Evolutionary conservation across 805 yeast species (phyloP), one percentile per base, ranked within the genome.

Genomic region (Candida arabinofermentans): DNA sequence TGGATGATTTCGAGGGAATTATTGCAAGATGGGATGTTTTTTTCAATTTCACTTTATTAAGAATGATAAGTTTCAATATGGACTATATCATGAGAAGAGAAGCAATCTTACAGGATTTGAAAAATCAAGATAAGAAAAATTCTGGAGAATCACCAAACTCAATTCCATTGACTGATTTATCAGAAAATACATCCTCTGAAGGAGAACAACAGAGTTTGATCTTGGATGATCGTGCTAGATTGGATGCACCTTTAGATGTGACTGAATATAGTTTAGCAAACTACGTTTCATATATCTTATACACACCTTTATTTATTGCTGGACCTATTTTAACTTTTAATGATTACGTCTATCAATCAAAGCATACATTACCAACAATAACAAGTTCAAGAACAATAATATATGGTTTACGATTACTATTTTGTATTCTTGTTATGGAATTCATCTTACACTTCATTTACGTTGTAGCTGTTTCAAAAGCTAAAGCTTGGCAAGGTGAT

Each of bases 251-350:
- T 5, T 70, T 83, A 35, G 80, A 79, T 1, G 40, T 79, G 0
- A 52, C 64, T 2, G 86, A 81, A 34, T 93, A 89, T 63, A 70
- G 69, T 24, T 51, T 79, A n/a, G 39, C 62, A 33, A 85, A 86
- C 57, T 87, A 84, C 58, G 46, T 88, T 32, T 81, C 95, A 0
- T 93, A 89, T 58, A 60, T 86, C 26, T 66, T 83, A 5, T 93
- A 93, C 55, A 77, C 96, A 0, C 99, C 99, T 3, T 66, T 93
- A 36, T 86, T 86, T 63, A 81, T 93, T 52, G 97, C 96, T 2
- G 99, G 99, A 1, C 99, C 99, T 19, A 80, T 93, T 14, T 58
- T 93, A 32, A 86, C 98, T 0, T 93, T 86, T 69, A 93, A 93
- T 65, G 99, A 93, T 62, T 93, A 81, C 61, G 62, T 85, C 32